Evolutionary conservation across 805 yeast species (phyloP).

Genomic region (Blastobotrys chiropterorum): DNA sequence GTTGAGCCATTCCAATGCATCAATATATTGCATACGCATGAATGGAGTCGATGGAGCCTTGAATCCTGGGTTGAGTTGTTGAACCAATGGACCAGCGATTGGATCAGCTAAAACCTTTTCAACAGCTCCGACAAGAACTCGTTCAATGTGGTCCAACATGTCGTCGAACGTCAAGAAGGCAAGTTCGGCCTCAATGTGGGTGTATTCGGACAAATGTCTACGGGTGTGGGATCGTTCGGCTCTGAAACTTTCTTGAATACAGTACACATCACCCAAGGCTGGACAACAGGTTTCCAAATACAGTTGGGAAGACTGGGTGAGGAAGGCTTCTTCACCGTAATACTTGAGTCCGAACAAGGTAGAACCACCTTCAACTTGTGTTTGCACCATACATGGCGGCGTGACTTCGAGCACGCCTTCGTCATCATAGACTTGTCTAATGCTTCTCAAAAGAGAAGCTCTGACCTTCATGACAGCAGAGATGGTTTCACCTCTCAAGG

Average conservation of each 20-base stretch:
- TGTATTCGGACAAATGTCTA: slow-evolving; percentile 94
- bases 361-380: slow-evolving; percentile 99
- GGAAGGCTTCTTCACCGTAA: slow-evolving; percentile 93
- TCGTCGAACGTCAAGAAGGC: slow-evolving; percentile 86
- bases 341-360: slow-evolving; percentile 88
- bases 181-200: slow-evolving; percentile 94
- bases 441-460: slow-evolving; percentile 63
- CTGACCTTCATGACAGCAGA: slow-evolving; percentile 93
- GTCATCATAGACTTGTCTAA: slow-evolving; percentile 73
- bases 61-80: slow-evolving; percentile 90
- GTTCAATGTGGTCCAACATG: slow-evolving; percentile 77
- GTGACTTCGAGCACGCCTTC: slow-evolving; percentile 84
- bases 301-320: slow-evolving; percentile 95
- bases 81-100: slow-evolving; percentile 80
- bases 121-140: slow-evolving; percentile 60
- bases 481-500: slow-evolving; percentile 94
- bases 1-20: slow-evolving; percentile 94
- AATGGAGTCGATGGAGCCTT: slow-evolving; percentile 79
- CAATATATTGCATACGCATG: slow-evolving; percentile 82
- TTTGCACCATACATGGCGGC: slow-evolving; percentile 99
- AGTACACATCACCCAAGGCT: slow-evolving; percentile 92
- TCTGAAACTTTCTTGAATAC: slow-evolving; percentile 97
- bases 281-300: slow-evolving; percentile 96
- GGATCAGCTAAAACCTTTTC: slow-evolving; percentile 83
- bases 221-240: slow-evolving; percentile 99